Evolutionary conservation across 306 rosid genomes (phyloP).

Genomic region (Rosa persica): DNA sequence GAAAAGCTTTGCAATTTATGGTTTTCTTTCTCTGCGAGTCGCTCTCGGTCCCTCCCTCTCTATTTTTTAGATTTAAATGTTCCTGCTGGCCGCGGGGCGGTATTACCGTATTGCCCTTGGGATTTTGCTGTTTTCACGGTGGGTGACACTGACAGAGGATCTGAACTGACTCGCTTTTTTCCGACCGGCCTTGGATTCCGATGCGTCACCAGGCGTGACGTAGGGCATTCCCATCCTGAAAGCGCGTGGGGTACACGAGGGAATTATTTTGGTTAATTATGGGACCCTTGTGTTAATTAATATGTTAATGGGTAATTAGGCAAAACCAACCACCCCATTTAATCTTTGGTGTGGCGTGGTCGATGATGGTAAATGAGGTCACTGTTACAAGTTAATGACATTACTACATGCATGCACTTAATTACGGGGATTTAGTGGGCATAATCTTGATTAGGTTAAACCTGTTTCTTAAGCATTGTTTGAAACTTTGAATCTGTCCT

Average conservation of each 20-base stretch:
- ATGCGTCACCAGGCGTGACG: not conserved
- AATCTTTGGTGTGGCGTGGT: no score
- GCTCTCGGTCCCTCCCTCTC: constrained; percentile 33
- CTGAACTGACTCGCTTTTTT: not conserved
- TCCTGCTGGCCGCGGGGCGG: constrained; percentile 31
- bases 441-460: no score
- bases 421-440: no score
- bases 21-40: constrained; percentile 37
- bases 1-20: constrained; percentile 34
- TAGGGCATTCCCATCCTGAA: not conserved
- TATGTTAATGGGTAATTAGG: no score
- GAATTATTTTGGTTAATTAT: not conserved
- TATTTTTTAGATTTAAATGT: constrained; percentile 45
- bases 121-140: not conserved
- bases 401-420: no score
- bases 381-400: no score
- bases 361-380: no score
- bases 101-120: constrained; percentile 34
- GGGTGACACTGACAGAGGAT: constrained; percentile 16
- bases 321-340: no score
- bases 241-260: constrained; percentile 7
- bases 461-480: no score
- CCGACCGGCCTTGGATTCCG: constrained; percentile 9
- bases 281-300: not conserved
- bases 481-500: no score